Percentiles rank a stretch among this genome's conserved stretches.
These are phyloP conservation scores for Neurospora intermedia DNA, from an alignment of 495 filamentous ascomycete species.

Conservation along the genomic window DNA sequence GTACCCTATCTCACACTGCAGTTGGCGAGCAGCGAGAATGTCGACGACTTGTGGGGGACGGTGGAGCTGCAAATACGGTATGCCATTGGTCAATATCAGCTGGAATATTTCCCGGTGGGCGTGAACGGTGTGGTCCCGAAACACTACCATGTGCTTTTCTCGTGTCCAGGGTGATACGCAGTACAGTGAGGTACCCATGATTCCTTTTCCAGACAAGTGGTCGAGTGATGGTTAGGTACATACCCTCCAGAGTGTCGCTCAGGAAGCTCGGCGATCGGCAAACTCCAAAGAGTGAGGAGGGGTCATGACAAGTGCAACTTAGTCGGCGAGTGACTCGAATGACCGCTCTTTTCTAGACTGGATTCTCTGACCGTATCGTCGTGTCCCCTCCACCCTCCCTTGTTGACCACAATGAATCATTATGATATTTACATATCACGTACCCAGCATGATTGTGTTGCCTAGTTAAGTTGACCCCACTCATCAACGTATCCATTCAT, in stretches of 20 bases:
- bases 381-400: neutral
- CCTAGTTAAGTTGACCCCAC: neutral
- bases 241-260: neutral
- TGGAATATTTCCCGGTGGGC: neutral
- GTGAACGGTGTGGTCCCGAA: neutral
- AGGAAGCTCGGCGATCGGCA: neutral
- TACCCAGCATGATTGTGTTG: neutral
- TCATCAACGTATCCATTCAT: neutral
- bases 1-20: neutral
- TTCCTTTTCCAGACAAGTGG: too few relatives aligned
- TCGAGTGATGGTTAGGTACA: too few relatives aligned
- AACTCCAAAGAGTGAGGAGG: neutral
- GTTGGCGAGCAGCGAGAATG: neutral
- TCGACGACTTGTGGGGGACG: neutral
- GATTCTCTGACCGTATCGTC: neutral
- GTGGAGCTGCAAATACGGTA: neutral
- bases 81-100: neutral
- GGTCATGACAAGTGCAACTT: neutral
- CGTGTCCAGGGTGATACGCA: neutral
- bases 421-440: neutral
- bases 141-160: neutral
- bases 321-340: neutral
- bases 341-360: neutral
- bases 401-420: neutral
- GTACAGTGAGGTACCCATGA: neutral